Percentiles rank a stretch among this genome's conserved stretches.
Evolutionary conservation across 176 grass and related monocot species (phyloP).

Genomic region (Ensete ventricosum): DNA sequence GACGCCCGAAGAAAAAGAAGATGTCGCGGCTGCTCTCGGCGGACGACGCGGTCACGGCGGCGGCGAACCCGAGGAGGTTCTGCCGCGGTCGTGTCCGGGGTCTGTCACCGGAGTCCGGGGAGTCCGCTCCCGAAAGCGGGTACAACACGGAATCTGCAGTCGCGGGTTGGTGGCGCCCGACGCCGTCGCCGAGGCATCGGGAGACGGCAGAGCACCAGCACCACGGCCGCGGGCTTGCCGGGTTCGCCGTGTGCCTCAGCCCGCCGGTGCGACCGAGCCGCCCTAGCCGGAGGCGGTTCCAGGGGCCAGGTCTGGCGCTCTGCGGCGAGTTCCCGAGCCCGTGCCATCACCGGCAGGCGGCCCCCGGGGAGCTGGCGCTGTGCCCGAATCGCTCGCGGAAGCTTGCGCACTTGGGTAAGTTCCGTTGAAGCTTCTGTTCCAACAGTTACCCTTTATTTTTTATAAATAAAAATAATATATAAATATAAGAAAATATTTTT

Average conservation of each 20-base stretch:
- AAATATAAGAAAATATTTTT: too few relatives aligned
- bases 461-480: too few relatives aligned
- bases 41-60: constrained; percentile 19
- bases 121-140: neutral
- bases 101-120: constrained; percentile 23
- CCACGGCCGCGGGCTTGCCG: constrained; percentile 8
- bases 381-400: constrained; percentile 59
- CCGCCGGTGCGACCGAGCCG: constrained; percentile 72
- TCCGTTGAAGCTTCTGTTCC: constrained; percentile 39
- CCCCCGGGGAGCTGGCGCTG: constrained; percentile 11
- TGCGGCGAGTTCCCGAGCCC: constrained; percentile 53
- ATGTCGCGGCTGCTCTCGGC: neutral
- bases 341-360: constrained; percentile 37
- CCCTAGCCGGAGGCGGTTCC: constrained; percentile 36
- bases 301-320: constrained; percentile 33
- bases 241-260: constrained; percentile 67
- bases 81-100: constrained; percentile 26
- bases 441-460: too few relatives aligned
- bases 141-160: neutral
- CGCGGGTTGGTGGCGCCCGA: constrained; percentile 33
- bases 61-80: neutral
- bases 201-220: constrained; percentile 4
- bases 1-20: constrained; percentile 1
- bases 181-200: constrained; percentile 30
- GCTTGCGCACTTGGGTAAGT: constrained; percentile 50